Conservation (phyloP, 1,139 yeast species). For the Yamadazyma pseudoaaseri region DNA sequence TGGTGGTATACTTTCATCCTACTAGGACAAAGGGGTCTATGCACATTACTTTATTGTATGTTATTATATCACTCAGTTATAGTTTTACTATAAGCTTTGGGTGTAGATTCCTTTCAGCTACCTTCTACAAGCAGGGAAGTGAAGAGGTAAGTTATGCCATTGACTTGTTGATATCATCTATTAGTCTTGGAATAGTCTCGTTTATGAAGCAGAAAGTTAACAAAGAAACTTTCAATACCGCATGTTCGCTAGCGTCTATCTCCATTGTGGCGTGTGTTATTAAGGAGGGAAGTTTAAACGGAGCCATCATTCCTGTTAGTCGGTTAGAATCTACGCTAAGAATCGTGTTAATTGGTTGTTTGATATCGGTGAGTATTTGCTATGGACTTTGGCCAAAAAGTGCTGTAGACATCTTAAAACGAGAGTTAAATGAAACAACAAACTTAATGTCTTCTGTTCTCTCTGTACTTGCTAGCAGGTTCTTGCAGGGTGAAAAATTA, state of each 20-base stretch:
- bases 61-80: constrained; percentile 52
- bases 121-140: constrained; percentile 44
- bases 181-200: constrained; percentile 64
- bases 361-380: constrained; percentile 58
- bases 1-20: constrained; percentile 83
- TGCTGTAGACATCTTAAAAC: constrained; percentile 49
- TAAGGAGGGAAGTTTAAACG: constrained; percentile 72
- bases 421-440: constrained; percentile 52
- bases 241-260: constrained; percentile 76
- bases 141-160: constrained; percentile 54
- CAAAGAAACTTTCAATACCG: constrained; percentile 74
- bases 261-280: constrained; percentile 69
- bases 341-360: constrained; percentile 64
- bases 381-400: constrained; percentile 63
- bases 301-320: constrained; percentile 56
- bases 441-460: constrained; percentile 53
- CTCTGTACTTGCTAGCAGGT: constrained; percentile 49
- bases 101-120: constrained; percentile 54
- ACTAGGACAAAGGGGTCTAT: constrained; percentile 77
- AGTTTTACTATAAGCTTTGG: constrained; percentile 55
- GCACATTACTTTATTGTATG: constrained; percentile 72
- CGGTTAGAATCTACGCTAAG: constrained; percentile 55
- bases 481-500: constrained; percentile 52
- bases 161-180: constrained; percentile 54
- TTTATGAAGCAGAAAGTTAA: constrained; percentile 67